These are phyloP conservation scores for Crotalaria pallida DNA, from an alignment of 306 rosid species.

Conservation along the genomic window DNA sequence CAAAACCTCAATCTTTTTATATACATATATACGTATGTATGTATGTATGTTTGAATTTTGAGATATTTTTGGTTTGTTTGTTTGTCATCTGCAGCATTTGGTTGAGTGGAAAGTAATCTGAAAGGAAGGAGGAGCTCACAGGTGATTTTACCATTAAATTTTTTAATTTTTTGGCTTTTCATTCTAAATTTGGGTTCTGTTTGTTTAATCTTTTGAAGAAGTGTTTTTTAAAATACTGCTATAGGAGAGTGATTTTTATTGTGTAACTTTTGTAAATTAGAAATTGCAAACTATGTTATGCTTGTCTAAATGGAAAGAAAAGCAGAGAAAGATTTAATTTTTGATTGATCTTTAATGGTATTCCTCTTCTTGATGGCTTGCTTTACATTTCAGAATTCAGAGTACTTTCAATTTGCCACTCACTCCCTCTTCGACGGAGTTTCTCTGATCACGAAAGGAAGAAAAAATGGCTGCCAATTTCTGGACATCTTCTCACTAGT, in stretches of 20 bases:
- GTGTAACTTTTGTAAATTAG: too few relatives aligned
- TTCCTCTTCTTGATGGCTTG: conserved; percentile 11
- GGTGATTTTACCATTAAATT: not conserved
- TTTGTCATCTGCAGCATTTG: not conserved
- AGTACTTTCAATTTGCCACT: not conserved
- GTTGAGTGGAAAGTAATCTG: too few relatives aligned
- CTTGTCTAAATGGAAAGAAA: not conserved
- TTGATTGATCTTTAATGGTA: not conserved
- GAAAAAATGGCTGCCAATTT: conserved; percentile 77
- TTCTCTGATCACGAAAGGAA: conserved; percentile 12
- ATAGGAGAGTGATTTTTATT: too few relatives aligned
- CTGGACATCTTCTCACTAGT: conserved; percentile 95
- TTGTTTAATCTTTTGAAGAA: too few relatives aligned
- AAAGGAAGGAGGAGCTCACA: too few relatives aligned
- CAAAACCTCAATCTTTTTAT: too few relatives aligned
- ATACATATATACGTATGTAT: too few relatives aligned
- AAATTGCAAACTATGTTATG: too few relatives aligned
- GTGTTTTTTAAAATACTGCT: too few relatives aligned
- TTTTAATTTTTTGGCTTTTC: too few relatives aligned
- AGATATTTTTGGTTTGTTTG: not conserved
- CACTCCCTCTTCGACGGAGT: not conserved
- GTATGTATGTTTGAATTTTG: too few relatives aligned
- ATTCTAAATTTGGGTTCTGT: not conserved
- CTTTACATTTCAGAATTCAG: conserved; percentile 9
- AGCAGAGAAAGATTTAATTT: not conserved